These are phyloP conservation scores for Leptographium galeiforme DNA, from an alignment of 2,329 filamentous ascomycete genomes.

Conservation along the genomic window DNA sequence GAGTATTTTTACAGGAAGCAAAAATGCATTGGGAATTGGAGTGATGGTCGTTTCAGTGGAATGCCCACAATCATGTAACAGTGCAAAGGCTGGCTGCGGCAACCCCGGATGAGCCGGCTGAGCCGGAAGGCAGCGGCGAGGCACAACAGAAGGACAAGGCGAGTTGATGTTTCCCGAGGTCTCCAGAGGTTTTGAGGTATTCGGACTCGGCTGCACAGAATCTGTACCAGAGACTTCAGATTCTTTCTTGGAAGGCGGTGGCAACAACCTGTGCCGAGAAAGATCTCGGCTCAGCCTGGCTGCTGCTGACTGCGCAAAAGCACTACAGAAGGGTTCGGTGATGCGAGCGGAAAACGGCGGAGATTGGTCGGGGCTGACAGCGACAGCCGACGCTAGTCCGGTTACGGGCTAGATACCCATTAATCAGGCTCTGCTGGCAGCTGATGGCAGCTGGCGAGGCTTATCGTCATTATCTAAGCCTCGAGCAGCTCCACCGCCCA, in stretches of 20 bases:
- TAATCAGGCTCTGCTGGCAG: background rate
- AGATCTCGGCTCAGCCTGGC: too few relatives aligned
- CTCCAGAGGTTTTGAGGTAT: too few relatives aligned
- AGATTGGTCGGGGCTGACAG: slow-evolving; percentile 9
- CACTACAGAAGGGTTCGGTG: background rate
- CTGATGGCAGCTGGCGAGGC: background rate
- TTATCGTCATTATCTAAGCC: slow-evolving; percentile 1
- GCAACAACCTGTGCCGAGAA: too few relatives aligned
- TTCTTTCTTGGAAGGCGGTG: too few relatives aligned
- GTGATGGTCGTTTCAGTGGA: too few relatives aligned
- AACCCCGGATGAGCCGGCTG: background rate
- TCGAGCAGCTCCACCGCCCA: background rate
- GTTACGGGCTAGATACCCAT: background rate
- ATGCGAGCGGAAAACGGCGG: slow-evolving; percentile 10
- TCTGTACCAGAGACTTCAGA: too few relatives aligned
- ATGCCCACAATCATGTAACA: background rate
- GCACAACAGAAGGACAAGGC: background rate
- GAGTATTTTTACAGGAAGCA: background rate
- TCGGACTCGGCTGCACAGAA: too few relatives aligned
- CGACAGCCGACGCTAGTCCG: slow-evolving; percentile 8
- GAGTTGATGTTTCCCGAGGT: too few relatives aligned
- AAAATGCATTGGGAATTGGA: background rate
- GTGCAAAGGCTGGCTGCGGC: background rate
- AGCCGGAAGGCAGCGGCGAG: background rate
- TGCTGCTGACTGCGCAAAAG: too few relatives aligned